Base-by-base conservation (phyloP, 768 basidiomycete species). In the Peribolospora kevripleyi region DNA sequence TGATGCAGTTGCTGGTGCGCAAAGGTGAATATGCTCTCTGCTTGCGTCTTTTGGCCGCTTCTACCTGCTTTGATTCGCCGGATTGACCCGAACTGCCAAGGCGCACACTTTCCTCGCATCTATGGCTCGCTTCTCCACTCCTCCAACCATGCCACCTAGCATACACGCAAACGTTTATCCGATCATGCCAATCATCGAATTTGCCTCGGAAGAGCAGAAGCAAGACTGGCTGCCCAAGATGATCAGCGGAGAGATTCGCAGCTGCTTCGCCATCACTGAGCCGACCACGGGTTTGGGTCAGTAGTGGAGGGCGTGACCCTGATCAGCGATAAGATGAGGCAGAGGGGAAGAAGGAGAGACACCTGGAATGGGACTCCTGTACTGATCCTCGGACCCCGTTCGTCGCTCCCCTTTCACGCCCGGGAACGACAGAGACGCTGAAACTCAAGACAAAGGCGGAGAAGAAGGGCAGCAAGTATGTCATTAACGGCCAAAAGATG, bases 181-280 rank as follows among this genome's bases (percentile, higher is more conserved):
- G 4, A 53, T 55, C 11, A 50, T 25, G 57, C 49, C 41, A 49
- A n/a, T 48, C 41, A 11, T 37, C 47, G 52, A 50, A 13, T 60
- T 60, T 42, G 56, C 50, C n/a, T 57, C 42, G 10, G 53, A 55
- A 37, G 46, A 55, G 1, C 59, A 60, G 50, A 37, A 49, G 51
- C n/a, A 36, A 7, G 42, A 56, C 46, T 60, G 50, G 53, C 53
- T 61, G 4, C 57, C 61, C 5, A 52, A 48, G 4, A 57, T 61
- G 48, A 61, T 61, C 25, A 43, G 49, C 13, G 61, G 61, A 36
- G 39, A 52, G 10, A 46, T 58, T 39, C 54, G 57, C 3, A 56
- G 54, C 36, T 61, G 61, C 50, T 61, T 61, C 48, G 61, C 57
- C 4, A 59, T 61, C 2, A 61, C 61, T 8, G 61, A 61, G 55